Percentiles rank a stretch among this genome's conserved stretches.
These are phyloP conservation scores for Corymbia citriodora DNA, from an alignment of 441 rosid species.

Conservation along the genomic window DNA sequence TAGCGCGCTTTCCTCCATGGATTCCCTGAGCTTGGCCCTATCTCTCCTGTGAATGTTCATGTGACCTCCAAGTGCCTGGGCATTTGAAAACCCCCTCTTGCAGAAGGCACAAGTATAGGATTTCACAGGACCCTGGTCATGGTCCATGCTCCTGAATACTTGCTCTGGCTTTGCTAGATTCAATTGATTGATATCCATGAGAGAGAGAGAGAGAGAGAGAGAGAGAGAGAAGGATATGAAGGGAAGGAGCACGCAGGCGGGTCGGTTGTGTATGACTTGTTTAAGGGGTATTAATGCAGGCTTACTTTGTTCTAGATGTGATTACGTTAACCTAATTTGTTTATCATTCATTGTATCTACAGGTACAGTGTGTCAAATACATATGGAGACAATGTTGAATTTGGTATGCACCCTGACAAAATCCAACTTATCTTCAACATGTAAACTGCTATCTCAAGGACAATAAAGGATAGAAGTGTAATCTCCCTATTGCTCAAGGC, in stretches of 20 bases:
- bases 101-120: slow-evolving; percentile 28
- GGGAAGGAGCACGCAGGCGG: neutral
- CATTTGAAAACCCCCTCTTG: slow-evolving; percentile 31
- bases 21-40: slow-evolving; percentile 30
- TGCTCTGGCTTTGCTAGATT: neutral
- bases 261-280: neutral
- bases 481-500: neutral
- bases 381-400: neutral
- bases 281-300: neutral
- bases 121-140: neutral
- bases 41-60: slow-evolving; percentile 40
- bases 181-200: neutral
- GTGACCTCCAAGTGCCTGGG: slow-evolving; percentile 43
- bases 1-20: slow-evolving; percentile 17
- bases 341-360: neutral
- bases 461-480: neutral
- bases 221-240: neutral
- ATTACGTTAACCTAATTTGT: neutral
- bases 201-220: neutral
- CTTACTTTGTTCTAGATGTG: neutral
- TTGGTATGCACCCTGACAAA: neutral
- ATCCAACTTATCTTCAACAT: neutral
- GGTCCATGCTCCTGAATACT: neutral
- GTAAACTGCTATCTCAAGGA: neutral
- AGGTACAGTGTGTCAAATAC: neutral